Evolutionary conservation across 1,139 yeast genomes (phyloP).

Genomic region (Zygosaccharomyces sapae): DNA sequence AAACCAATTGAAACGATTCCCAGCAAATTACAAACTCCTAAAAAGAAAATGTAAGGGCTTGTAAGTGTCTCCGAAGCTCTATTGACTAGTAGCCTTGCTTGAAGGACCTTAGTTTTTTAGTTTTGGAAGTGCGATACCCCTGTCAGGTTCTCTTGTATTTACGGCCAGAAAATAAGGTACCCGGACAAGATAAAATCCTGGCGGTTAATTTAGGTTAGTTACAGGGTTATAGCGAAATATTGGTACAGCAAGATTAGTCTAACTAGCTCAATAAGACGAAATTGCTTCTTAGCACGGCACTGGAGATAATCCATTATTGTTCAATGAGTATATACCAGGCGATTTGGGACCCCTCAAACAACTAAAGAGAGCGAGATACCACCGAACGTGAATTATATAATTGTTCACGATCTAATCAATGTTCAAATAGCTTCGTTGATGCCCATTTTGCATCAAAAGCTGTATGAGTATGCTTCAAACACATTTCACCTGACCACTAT

Average conservation of each 20-base stretch:
- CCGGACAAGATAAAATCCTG: conserved; percentile 4
- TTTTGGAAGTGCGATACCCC: conserved; percentile 5
- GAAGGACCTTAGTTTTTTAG: not conserved
- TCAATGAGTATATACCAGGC: not conserved
- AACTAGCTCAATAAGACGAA: too few species aligned
- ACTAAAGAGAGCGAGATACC: too few species aligned
- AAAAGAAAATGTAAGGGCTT: not conserved
- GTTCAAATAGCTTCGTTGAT: too few species aligned
- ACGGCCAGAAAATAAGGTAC: conserved; percentile 11
- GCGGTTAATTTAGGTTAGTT: not conserved
- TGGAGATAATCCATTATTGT: not conserved
- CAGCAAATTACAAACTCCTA: not conserved
- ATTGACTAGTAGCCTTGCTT: not conserved
- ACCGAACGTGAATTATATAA: too few species aligned
- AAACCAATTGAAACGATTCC: not conserved
- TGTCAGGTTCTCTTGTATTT: conserved; percentile 8
- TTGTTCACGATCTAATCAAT: too few species aligned
- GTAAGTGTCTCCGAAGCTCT: conserved; percentile 1
- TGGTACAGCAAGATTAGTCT: not conserved
- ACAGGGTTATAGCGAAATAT: too few species aligned
- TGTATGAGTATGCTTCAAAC: too few species aligned
- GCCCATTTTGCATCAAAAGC: too few species aligned
- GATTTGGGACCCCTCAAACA: too few species aligned
- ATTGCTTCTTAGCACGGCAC: too few species aligned
- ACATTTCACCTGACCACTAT: too few species aligned